phyloP scores from a whole-genome alignment of 2,329 filamentous ascomycete genomes.

The Neobulgaria alba region DNA sequence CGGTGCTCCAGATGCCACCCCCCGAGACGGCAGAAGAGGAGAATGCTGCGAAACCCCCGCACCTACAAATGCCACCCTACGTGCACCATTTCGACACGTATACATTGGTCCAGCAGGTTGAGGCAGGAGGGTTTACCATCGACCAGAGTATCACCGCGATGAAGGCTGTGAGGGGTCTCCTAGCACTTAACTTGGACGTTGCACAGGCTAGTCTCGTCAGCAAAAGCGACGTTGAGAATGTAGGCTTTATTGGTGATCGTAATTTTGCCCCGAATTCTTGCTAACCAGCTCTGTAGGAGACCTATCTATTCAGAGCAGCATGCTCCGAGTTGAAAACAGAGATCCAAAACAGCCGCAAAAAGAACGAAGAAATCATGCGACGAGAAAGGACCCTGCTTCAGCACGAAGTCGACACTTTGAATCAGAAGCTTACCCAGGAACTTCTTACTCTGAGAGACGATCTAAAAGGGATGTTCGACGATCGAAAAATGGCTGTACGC shows the following conservation, averaged over 20 bases:
- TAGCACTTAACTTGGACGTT: constrained; percentile 71
- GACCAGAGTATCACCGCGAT: constrained; percentile 77
- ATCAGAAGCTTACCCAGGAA: constrained; percentile 79
- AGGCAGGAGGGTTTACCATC: constrained; percentile 59
- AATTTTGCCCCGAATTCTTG: neutral
- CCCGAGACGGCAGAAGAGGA: constrained; percentile 31
- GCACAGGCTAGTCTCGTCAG: constrained; percentile 75
- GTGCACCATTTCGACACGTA: constrained; percentile 97
- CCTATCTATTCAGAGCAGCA: constrained; percentile 87
- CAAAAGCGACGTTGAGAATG: constrained; percentile 88
- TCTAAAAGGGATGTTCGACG: constrained; percentile 92
- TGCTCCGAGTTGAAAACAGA: constrained; percentile 88
- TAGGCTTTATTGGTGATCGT: constrained; percentile 12
- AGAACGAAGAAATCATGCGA: constrained; percentile 71
- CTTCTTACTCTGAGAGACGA: constrained; percentile 75
- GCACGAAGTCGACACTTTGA: constrained; percentile 90
- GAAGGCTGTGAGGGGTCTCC: constrained; percentile 76
- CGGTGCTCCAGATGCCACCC: constrained; percentile 39
- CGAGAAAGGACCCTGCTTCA: constrained; percentile 79
- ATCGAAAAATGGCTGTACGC: constrained; percentile 84
- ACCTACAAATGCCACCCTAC: constrained; percentile 67
- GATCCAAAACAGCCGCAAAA: constrained; percentile 67
- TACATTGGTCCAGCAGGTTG: constrained; percentile 73
- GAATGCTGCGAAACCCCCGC: constrained; percentile 46
- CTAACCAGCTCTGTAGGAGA: constrained; percentile 43